Evolutionary conservation across 768 basidiomycete species (phyloP).

Genomic region (Rhodotorula taiwanensis): DNA sequence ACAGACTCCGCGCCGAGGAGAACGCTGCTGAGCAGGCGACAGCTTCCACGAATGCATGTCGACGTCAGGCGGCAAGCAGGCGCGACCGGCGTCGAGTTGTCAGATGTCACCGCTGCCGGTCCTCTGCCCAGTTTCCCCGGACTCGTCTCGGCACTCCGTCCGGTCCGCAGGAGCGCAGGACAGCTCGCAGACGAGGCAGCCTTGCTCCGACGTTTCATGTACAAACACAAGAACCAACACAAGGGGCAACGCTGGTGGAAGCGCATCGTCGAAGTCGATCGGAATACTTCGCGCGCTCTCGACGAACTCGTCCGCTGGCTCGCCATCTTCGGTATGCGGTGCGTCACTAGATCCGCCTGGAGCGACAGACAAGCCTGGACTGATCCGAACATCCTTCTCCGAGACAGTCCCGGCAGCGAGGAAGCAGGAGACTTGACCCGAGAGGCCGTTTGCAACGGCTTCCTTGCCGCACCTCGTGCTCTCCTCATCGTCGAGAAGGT

Average conservation of each 20-base stretch:
- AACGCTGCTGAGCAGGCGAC: too few species aligned
- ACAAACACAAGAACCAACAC: conserved; percentile 39
- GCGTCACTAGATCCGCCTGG: too few species aligned
- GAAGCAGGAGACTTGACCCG: background rate
- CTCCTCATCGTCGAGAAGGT: conserved; percentile 28
- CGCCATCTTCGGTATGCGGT: conserved; percentile 12
- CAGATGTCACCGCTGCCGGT: background rate
- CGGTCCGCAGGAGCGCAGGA: conserved; percentile 13
- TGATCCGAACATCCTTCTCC: too few species aligned
- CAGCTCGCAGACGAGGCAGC: conserved; percentile 18
- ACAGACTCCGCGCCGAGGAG: too few species aligned
- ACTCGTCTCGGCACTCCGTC: conserved; percentile 31
- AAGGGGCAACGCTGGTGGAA: conserved; percentile 32
- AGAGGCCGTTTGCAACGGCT: background rate
- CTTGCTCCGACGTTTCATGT: conserved; percentile 31
- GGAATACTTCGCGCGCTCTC: background rate
- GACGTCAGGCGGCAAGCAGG: too few species aligned
- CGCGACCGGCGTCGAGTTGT: too few species aligned
- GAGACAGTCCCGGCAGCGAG: conserved; percentile 17
- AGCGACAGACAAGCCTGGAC: too few species aligned
- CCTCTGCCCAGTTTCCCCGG: conserved; percentile 17
- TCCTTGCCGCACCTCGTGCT: conserved; percentile 15
- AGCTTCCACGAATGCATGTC: too few species aligned
- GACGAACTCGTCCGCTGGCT: conserved; percentile 15
- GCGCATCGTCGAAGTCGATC: conserved; percentile 23